phyloP scores from a whole-genome alignment of 164 flowering plant species.

The Warburgia ugandensis region DNA sequence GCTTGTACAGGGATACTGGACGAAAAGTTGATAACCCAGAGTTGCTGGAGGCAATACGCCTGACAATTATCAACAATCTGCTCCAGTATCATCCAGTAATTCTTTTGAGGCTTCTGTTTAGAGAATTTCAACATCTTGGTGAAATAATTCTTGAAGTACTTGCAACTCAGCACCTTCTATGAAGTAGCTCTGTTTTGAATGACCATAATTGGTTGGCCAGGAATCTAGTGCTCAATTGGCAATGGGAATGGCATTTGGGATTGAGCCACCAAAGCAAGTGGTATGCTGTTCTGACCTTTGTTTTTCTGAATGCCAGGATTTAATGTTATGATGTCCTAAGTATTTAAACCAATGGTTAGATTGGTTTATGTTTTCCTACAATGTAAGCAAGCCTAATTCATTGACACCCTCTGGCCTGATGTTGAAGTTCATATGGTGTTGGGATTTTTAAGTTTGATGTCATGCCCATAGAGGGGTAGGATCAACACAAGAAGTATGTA shows the following conservation, averaged over 20 bases:
- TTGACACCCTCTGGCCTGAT: too few relatives aligned
- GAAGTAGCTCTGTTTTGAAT: slow-evolving; percentile 7
- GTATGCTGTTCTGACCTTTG: slow-evolving; percentile 16
- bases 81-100: slow-evolving; percentile 89
- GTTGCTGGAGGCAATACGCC: slow-evolving; percentile 90
- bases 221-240: slow-evolving; percentile 93
- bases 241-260: slow-evolving; percentile 83
- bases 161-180: not conserved
- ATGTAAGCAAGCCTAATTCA: too few relatives aligned
- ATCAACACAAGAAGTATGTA: too few relatives aligned
- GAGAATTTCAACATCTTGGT: not conserved
- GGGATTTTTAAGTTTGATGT: too few relatives aligned
- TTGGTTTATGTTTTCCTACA: too few relatives aligned
- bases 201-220: slow-evolving; percentile 37
- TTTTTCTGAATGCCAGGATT: not conserved
- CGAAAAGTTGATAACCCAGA: slow-evolving; percentile 93
- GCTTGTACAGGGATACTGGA: slow-evolving; percentile 68
- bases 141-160: not conserved
- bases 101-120: not conserved
- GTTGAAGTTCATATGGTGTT: too few relatives aligned
- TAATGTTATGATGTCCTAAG: too few relatives aligned
- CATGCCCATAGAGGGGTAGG: too few relatives aligned
- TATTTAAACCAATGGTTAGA: too few relatives aligned
- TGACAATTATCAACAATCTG: slow-evolving; percentile 89
- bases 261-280: slow-evolving; percentile 57